Percentiles rank a stretch among this genome's conserved stretches.
Conservation (phyloP, 2,329 filamentous ascomycete species). For the Alternaria sp. region DNA sequence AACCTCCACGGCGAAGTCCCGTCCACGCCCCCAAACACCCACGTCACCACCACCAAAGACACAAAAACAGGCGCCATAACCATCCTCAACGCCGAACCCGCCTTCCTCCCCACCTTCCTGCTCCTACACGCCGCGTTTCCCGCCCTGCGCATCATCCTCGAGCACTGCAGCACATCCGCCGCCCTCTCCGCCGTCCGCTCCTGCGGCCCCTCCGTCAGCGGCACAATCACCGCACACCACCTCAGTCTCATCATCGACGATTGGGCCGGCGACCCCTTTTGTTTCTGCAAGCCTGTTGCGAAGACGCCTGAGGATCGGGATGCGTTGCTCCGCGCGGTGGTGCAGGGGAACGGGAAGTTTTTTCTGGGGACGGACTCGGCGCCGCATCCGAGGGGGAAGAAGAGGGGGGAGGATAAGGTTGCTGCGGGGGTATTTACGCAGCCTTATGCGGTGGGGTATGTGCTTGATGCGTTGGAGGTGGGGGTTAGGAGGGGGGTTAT, state of each 20-base stretch:
- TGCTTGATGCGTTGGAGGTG: conserved; percentile 69
- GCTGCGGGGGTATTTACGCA: conserved; percentile 83
- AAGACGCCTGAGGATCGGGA: conserved; percentile 73
- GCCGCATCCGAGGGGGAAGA: conserved; percentile 69
- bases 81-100: conserved; percentile 71
- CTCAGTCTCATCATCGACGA: conserved; percentile 81
- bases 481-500: conserved; percentile 63
- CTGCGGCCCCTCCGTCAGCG: conserved; percentile 78
- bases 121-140: conserved; percentile 79
- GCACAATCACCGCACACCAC: conserved; percentile 87
- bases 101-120: conserved; percentile 80
- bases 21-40: conserved; percentile 49
- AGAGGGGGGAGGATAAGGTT: conserved; percentile 60
- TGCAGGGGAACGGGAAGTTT: conserved; percentile 65
- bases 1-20: conserved; percentile 95
- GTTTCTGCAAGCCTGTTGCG: conserved; percentile 75
- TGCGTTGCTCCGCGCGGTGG: conserved; percentile 70
- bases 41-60: conserved; percentile 16
- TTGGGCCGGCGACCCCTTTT: conserved; percentile 72
- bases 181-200: conserved; percentile 78
- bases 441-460: conserved; percentile 69
- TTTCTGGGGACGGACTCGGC: conserved; percentile 77
- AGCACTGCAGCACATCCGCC: conserved; percentile 87
- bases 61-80: conserved; percentile 37
- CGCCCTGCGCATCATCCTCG: conserved; percentile 68